phyloP scores from a whole-genome alignment of 2,329 filamentous ascomycete genomes.

The Chalara sp. region DNA sequence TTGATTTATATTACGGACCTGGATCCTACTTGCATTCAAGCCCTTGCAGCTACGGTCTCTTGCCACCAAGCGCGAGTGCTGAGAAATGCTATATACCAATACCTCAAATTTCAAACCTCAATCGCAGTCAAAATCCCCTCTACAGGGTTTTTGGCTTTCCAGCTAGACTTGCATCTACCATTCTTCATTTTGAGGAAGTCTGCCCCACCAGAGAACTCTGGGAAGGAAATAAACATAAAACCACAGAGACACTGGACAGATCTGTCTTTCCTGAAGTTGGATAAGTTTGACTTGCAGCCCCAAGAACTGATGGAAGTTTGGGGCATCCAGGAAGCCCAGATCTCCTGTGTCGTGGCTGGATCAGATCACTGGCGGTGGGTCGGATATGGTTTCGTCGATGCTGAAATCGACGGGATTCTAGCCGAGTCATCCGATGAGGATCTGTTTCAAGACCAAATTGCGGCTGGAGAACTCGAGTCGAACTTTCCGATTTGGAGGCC shows the following conservation, averaged over 20 bases:
- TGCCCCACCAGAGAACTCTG: background rate
- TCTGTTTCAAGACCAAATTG: background rate
- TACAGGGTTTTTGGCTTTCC: background rate
- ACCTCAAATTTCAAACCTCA: background rate
- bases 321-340: conserved; percentile 2
- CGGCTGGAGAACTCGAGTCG: background rate
- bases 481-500: conserved; percentile 1
- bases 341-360: conserved; percentile 1
- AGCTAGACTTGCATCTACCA: conserved; percentile 2
- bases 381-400: conserved; percentile 4
- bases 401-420: conserved; percentile 1
- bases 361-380: conserved; percentile 1
- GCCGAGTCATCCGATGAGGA: background rate
- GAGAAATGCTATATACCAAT: conserved; percentile 1
- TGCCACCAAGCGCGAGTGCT: background rate
- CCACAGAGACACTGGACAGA: conserved; percentile 1
- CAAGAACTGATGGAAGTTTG: background rate
- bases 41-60: conserved; percentile 1
- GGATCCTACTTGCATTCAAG: background rate
- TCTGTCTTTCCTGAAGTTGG: conserved; percentile 1
- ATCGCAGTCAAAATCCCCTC: conserved; percentile 2
- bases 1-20: conserved; percentile 1
- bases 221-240: background rate
- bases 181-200: background rate
- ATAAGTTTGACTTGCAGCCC: background rate